A percentile compares a stretch with the other conserved stretches of the same genome.
Conservation (phyloP, 169 alveolate genomes). For the Eimeria falciformis region DNA sequence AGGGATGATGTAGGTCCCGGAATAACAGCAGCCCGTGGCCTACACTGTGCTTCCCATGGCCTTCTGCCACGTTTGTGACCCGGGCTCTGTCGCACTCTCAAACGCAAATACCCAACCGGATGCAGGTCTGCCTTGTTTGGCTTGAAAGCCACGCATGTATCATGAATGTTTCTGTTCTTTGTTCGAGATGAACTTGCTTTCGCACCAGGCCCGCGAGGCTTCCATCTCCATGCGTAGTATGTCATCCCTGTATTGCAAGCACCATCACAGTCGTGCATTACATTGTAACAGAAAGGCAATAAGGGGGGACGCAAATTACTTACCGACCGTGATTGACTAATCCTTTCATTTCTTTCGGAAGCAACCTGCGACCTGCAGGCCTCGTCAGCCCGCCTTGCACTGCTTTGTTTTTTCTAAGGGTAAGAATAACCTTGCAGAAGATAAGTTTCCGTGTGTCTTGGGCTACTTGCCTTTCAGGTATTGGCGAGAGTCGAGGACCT, state of each 20-base stretch:
- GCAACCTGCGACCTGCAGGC: background rate
- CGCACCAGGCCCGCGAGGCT: background rate
- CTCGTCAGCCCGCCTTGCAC: no score
- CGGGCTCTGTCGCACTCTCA: background rate
- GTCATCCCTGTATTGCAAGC: background rate
- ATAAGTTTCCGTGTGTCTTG: no score
- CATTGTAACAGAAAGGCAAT: background rate
- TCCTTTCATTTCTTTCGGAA: background rate
- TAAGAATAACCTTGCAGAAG: no score
- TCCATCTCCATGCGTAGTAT: background rate
- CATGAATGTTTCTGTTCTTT: background rate
- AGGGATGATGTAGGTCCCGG: conserved; percentile 24
- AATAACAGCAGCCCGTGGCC: background rate
- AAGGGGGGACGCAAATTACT: no score
- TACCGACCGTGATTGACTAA: no score
- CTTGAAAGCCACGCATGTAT: background rate
- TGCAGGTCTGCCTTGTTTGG: background rate
- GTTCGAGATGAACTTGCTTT: background rate
- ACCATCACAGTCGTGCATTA: background rate
- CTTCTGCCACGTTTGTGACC: background rate
- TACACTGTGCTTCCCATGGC: background rate
- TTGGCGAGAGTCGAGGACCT: background rate
- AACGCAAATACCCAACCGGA: no score
- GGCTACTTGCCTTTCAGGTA: background rate
- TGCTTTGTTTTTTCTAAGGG: no score